Conservation (phyloP, 495 filamentous ascomycete species). For the Annulohypoxylon nitens region DNA sequence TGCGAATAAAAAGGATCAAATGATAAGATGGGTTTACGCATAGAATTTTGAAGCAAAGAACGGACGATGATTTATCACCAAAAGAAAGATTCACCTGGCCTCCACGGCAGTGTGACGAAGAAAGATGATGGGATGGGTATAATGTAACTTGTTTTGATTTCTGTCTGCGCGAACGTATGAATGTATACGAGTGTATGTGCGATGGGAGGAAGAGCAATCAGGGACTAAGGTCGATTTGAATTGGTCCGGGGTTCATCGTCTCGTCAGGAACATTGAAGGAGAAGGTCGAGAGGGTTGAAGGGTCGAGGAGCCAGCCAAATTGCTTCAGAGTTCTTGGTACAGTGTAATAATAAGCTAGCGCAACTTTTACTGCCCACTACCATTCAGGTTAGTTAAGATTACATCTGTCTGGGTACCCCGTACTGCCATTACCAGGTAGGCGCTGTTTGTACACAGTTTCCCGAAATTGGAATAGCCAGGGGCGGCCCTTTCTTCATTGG, state of each 20-base stretch:
- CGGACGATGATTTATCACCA: constrained; percentile 40
- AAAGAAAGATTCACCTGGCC: constrained; percentile 24
- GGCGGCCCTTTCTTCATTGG: constrained; percentile 31
- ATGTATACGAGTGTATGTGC: background rate
- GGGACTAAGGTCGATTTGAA: constrained; percentile 8
- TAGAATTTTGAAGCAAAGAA: constrained; percentile 26
- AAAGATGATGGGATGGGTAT: constrained; percentile 25
- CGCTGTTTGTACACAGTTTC: constrained; percentile 26
- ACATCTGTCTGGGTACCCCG: constrained; percentile 9
- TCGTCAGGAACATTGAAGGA: constrained; percentile 31
- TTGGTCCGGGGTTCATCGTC: constrained; percentile 25
- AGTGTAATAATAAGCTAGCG: constrained; percentile 26
- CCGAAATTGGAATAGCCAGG: constrained; percentile 35
- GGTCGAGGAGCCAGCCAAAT: constrained; percentile 30
- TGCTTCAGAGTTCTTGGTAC: constrained; percentile 27
- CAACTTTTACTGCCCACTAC: background rate
- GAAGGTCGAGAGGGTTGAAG: constrained; percentile 10
- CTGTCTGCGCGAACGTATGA: constrained; percentile 14
- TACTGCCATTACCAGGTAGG: background rate
- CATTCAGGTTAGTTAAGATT: constrained; percentile 26
- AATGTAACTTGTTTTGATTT: constrained; percentile 27
- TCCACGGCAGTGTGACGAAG: constrained; percentile 18
- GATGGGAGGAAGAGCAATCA: constrained; percentile 35
- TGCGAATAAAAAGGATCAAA: constrained; percentile 13
- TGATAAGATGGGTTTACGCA: background rate